Conservation (phyloP, 164 flowering plant genomes). For the Malania oleifera region DNA sequence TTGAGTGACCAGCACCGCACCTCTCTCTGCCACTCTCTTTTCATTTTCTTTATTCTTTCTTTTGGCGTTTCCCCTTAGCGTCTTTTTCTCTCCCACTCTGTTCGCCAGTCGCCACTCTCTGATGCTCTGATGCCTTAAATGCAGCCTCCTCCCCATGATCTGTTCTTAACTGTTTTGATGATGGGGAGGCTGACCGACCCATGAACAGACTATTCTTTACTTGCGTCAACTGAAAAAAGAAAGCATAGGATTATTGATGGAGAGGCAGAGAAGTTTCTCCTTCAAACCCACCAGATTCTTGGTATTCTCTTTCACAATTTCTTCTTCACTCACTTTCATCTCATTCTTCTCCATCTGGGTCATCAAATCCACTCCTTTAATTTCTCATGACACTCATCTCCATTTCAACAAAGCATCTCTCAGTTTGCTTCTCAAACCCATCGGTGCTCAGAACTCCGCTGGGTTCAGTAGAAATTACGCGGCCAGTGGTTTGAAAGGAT, state of each 20-base stretch:
- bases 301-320: constrained; percentile 44
- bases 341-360: constrained; percentile 46
- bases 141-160: no score
- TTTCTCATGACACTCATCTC: constrained; percentile 25
- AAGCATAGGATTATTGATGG: constrained; percentile 29
- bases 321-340: constrained; percentile 41
- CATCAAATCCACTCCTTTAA: constrained; percentile 29
- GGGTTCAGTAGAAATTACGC: constrained; percentile 25
- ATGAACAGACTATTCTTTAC: background rate
- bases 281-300: constrained; percentile 50
- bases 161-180: no score
- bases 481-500: constrained; percentile 10
- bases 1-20: no score
- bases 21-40: no score
- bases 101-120: no score
- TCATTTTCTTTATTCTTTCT: no score
- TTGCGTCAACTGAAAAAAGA: background rate
- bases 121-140: no score
- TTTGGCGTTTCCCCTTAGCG: no score
- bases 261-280: constrained; percentile 72
- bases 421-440: constrained; percentile 14
- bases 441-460: constrained; percentile 19
- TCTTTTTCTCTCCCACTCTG: no score
- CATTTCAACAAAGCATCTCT: constrained; percentile 27
- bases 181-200: no score